Conservation (phyloP, 345 rosid species). For the Bruguiera parviflora region DNA sequence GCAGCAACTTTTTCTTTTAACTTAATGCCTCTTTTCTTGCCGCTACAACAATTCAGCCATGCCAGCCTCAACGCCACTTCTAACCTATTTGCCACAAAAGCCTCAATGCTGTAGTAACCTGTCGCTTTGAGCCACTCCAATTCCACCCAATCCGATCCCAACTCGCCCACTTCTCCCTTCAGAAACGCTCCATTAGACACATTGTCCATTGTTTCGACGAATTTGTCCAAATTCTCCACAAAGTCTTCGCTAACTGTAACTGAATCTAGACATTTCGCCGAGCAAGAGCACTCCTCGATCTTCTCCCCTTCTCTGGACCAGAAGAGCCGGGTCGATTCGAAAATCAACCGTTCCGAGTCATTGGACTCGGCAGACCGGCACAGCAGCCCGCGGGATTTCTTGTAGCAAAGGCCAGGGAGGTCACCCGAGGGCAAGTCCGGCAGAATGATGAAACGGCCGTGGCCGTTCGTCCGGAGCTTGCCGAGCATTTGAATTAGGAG, state of each 20-base stretch:
- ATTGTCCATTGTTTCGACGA: conserved; percentile 63
- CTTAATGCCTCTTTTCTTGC: conserved; percentile 72
- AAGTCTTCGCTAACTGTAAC: conserved; percentile 55
- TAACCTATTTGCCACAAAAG: conserved; percentile 73
- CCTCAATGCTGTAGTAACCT: conserved; percentile 81
- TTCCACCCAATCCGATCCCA: conserved; percentile 84
- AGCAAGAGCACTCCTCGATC: conserved; percentile 48
- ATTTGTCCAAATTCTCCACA: conserved; percentile 54
- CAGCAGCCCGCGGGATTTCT: conserved; percentile 68
- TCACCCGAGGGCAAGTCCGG: conserved; percentile 72
- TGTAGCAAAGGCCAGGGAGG: conserved; percentile 77
- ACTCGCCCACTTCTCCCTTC: conserved; percentile 68
- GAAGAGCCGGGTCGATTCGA: conserved; percentile 62
- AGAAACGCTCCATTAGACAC: conserved; percentile 65
- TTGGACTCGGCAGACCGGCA: conserved; percentile 62
- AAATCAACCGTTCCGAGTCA: conserved; percentile 41
- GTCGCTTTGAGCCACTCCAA: conserved; percentile 76
- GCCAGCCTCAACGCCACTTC: conserved; percentile 87
- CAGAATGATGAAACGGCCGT: conserved; percentile 72
- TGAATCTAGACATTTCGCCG: conserved; percentile 51
- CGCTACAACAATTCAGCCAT: conserved; percentile 64
- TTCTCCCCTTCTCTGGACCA: conserved; percentile 63
- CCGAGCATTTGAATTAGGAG: conserved; percentile 76
- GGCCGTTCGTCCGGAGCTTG: conserved; percentile 52
- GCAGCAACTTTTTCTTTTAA: conserved; percentile 68